A percentile compares a stretch with the other conserved stretches of the same genome.
Evolutionary conservation across 108 stramenopile species (phyloP).

Genomic region (Pseudonitzschia pungens): DNA sequence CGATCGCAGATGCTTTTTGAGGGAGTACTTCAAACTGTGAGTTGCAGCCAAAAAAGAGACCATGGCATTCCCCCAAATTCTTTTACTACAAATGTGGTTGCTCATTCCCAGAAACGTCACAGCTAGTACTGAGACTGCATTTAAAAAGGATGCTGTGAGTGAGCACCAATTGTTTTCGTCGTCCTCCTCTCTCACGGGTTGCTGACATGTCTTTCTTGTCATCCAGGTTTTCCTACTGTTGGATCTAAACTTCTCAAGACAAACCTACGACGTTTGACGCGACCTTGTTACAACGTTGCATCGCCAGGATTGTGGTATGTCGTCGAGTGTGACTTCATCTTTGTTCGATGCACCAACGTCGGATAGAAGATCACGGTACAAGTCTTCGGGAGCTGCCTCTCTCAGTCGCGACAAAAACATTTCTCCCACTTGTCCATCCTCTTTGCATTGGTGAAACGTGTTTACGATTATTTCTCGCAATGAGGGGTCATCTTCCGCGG

Average conservation of each 20-base stretch:
- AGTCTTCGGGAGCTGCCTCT: constrained; percentile 48
- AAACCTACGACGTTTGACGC: neutral
- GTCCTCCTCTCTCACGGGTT: neutral
- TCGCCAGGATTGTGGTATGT: constrained; percentile 32
- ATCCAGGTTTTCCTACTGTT: neutral
- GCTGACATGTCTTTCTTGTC: neutral
- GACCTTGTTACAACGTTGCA: constrained; percentile 18
- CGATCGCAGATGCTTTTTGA: too few species aligned
- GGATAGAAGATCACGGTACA: constrained; percentile 47
- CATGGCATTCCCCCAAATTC: too few species aligned
- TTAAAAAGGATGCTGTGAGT: neutral
- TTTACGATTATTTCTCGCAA: constrained; percentile 38
- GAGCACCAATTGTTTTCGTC: neutral
- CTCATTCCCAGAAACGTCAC: too few species aligned
- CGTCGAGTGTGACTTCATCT: constrained; percentile 12
- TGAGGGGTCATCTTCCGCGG: constrained; percentile 33
- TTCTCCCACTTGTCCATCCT: constrained; percentile 61
- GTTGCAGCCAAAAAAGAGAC: too few species aligned
- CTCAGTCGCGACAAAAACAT: constrained; percentile 60
- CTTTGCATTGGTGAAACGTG: constrained; percentile 42
- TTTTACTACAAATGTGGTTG: too few species aligned
- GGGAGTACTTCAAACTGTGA: too few species aligned
- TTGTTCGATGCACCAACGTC: constrained; percentile 19
- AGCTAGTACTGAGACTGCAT: neutral
- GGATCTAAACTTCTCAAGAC: neutral